phyloP scores from a whole-genome alignment of 2,329 filamentous ascomycete species.

The Metarhizium album region DNA sequence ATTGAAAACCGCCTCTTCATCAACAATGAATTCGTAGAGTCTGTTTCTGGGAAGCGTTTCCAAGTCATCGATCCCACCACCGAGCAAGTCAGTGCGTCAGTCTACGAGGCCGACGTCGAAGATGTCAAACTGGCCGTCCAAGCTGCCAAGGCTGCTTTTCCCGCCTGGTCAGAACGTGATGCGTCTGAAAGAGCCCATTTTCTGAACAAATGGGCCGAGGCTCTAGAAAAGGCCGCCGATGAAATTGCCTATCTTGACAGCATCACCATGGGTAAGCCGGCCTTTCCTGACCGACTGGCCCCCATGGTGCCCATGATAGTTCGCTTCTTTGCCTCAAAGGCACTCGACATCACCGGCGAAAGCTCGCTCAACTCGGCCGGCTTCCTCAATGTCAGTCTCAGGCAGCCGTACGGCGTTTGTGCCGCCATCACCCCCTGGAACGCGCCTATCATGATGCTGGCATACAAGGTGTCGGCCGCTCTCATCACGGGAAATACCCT shows the following conservation, averaged over 20 bases:
- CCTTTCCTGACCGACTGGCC: slow-evolving; percentile 26
- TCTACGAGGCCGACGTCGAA: slow-evolving; percentile 30
- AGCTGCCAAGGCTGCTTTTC: slow-evolving; percentile 37
- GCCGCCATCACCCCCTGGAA: slow-evolving; percentile 52
- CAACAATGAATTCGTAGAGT: slow-evolving; percentile 31
- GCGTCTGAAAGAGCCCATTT: slow-evolving; percentile 27
- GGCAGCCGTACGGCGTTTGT: slow-evolving; percentile 41
- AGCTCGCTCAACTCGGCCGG: slow-evolving; percentile 22
- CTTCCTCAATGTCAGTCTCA: slow-evolving; percentile 31
- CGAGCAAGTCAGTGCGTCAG: neutral
- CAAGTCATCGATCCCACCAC: slow-evolving; percentile 5
- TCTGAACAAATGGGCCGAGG: slow-evolving; percentile 33
- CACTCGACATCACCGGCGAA: slow-evolving; percentile 31
- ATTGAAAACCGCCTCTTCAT: slow-evolving; percentile 34
- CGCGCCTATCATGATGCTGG: slow-evolving; percentile 33
- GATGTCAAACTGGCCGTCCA: slow-evolving; percentile 38
- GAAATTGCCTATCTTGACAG: slow-evolving; percentile 35
- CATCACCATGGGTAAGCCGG: slow-evolving; percentile 30
- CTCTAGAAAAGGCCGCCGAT: slow-evolving; percentile 28
- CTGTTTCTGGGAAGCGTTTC: neutral
- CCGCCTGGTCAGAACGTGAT: slow-evolving; percentile 30
- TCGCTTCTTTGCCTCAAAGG: slow-evolving; percentile 31
- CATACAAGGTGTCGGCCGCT: slow-evolving; percentile 37
- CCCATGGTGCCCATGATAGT: slow-evolving; percentile 28
- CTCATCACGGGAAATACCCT: slow-evolving; percentile 38